Base-by-base conservation (phyloP, 2,329 filamentous ascomycete species). In the Penicillium corylophilum region DNA sequence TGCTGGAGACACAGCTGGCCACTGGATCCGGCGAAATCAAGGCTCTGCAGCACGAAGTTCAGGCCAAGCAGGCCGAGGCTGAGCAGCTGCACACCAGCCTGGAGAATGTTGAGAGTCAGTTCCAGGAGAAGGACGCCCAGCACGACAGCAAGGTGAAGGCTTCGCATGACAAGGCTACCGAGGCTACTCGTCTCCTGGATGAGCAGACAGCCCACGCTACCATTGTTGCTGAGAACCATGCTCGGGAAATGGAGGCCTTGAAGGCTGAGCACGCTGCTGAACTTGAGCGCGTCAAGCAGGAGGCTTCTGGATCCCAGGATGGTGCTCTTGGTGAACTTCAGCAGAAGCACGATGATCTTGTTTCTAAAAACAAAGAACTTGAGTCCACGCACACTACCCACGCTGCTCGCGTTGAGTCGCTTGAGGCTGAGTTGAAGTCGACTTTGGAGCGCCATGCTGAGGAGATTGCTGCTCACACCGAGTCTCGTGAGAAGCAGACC, bases 51-150 rank as follows among this genome's bases (percentile, higher is more conserved):
- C 61, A 62, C 33, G 62, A 69, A 40, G 61, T 74, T 24, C 65
- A 70, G 23, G 60, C 53, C 52, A 73, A 73, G 50, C 64, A 72
- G 18, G 59, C 66, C 22, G 66, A 74, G 52, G 70, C 70, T 1
- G 67, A 70, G 39, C 62, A 64, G 9, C 61, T 77, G 8, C 69
- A 74, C 46, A 67, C 69, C 41, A 71, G 64, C 16, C 56, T 76
- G 39, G 58, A 66, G 44, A 60, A 68, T 5, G 61, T 73, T 7
- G 71, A 75, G 50, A 60, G 62, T n/a, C 66, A 73, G 55, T 58
- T 60, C 15, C 69, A 72, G 54, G 60, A 64, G n/a, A 74, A 70
- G 54, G 68, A 72, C 28, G 64, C 62, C 16, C 62, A 71, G 40
- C 63, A 73, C 43, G 67, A 71, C 7, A 64, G 53, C 31, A 62